phyloP scores from a whole-genome alignment of 2,329 filamentous ascomycete genomes.

The Hymenoscyphus albidus region DNA sequence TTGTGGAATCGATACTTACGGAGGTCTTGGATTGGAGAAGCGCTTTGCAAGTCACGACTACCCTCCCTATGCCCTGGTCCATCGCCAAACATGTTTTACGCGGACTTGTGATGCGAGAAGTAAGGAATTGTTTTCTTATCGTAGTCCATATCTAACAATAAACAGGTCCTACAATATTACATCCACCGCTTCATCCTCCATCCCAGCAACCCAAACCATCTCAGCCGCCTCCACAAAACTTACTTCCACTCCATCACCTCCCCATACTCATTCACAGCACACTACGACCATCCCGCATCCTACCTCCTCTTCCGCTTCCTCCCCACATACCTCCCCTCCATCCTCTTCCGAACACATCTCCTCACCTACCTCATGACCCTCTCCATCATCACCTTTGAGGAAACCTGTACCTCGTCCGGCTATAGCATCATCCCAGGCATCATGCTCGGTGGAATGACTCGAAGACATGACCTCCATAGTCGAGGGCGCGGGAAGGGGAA shows the following conservation, averaged over 20 bases:
- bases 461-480: slow-evolving; percentile 54
- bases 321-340: slow-evolving; percentile 62
- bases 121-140: slow-evolving; percentile 33
- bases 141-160: slow-evolving; percentile 10
- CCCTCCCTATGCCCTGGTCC: slow-evolving; percentile 59
- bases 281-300: slow-evolving; percentile 65
- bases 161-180: slow-evolving; percentile 62
- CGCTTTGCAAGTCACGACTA: slow-evolving; percentile 54
- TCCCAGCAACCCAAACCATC: slow-evolving; percentile 34
- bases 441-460: slow-evolving; percentile 49
- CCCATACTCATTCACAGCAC: slow-evolving; percentile 59
- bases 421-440: slow-evolving; percentile 57
- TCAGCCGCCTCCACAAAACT: slow-evolving; percentile 42
- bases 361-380: slow-evolving; percentile 68
- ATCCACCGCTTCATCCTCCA: slow-evolving; percentile 73
- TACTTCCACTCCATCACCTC: slow-evolving; percentile 51
- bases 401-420: slow-evolving; percentile 63
- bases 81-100: slow-evolving; percentile 52
- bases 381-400: slow-evolving; percentile 60
- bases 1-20: slow-evolving; percentile 52
- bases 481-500: slow-evolving; percentile 54
- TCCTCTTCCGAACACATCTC: slow-evolving; percentile 64
- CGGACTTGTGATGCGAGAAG: slow-evolving; percentile 54
- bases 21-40: slow-evolving; percentile 50
- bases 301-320: slow-evolving; percentile 60